Conservation (phyloP, 495 filamentous ascomycete species). For the Aspergillus ostianus region DNA sequence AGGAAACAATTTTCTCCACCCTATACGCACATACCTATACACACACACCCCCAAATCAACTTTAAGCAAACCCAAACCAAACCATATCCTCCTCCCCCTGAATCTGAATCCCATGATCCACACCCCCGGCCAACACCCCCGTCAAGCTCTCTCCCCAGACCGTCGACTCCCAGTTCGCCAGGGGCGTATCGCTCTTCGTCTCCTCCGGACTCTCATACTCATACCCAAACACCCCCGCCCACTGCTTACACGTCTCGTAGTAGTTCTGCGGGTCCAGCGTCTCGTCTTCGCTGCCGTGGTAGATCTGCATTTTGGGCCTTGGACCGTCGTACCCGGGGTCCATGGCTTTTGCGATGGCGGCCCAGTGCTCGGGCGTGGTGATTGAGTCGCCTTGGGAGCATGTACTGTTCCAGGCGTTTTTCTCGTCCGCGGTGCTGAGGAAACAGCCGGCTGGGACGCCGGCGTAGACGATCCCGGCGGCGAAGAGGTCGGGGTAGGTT, state of each 20-base stretch:
- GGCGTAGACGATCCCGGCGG: conserved; percentile 55
- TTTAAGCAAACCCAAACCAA: conserved; percentile 41
- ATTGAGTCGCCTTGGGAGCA: conserved; percentile 50
- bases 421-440: conserved; percentile 44
- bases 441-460: conserved; percentile 64
- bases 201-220: conserved; percentile 23
- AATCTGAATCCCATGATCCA: conserved; percentile 50
- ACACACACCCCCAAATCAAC: neutral
- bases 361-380: conserved; percentile 50
- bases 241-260: conserved; percentile 56
- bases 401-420: conserved; percentile 26
- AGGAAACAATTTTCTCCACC: too few species aligned
- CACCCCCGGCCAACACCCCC: conserved; percentile 47
- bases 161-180: conserved; percentile 39
- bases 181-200: conserved; percentile 38
- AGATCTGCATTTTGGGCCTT: conserved; percentile 56
- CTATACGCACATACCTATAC: neutral
- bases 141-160: conserved; percentile 52
- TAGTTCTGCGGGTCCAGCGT: conserved; percentile 50
- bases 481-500: conserved; percentile 57
- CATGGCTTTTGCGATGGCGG: conserved; percentile 45
- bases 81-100: conserved; percentile 47
- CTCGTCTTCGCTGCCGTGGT: conserved; percentile 51
- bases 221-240: conserved; percentile 50
- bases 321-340: conserved; percentile 55